Evolutionary conservation across 805 yeast species (phyloP).

Genomic region (Candida boleticola): DNA sequence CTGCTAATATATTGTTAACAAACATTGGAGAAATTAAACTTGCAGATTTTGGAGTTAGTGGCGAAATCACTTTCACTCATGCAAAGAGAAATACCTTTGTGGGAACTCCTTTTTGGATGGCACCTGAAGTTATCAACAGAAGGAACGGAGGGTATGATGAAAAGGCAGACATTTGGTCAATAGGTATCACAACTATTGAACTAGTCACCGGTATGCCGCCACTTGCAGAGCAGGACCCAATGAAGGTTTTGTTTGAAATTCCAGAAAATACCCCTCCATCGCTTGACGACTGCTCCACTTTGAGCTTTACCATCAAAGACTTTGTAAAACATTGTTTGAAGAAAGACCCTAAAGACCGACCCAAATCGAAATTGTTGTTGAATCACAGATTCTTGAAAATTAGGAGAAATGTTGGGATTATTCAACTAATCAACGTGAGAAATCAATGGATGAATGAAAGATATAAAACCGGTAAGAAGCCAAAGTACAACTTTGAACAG

Average conservation of each 20-base stretch:
- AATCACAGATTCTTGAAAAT: slow-evolving; percentile 50
- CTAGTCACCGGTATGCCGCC: slow-evolving; percentile 84
- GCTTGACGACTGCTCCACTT: slow-evolving; percentile 40
- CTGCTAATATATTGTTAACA: slow-evolving; percentile 82
- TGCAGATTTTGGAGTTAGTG: slow-evolving; percentile 93
- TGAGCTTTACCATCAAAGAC: slow-evolving; percentile 47
- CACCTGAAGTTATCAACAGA: slow-evolving; percentile 84
- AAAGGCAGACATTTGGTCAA: slow-evolving; percentile 93
- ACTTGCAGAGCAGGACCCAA: slow-evolving; percentile 65
- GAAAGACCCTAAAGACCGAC: slow-evolving; percentile 65
- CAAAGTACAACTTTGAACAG: slow-evolving; percentile 6
- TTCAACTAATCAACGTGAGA: slow-evolving; percentile 41
- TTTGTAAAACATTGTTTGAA: slow-evolving; percentile 66
- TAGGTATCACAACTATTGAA: slow-evolving; percentile 91
- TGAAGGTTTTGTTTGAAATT: slow-evolving; percentile 70
- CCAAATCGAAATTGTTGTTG: slow-evolving; percentile 56
- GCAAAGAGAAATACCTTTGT: slow-evolving; percentile 72
- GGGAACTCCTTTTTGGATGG: slow-evolving; percentile 99
- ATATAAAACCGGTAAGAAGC: slow-evolving; percentile 6
- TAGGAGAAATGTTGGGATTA: slow-evolving; percentile 22
- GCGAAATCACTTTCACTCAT: slow-evolving; percentile 61
- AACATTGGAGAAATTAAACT: slow-evolving; percentile 68
- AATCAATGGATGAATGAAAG: slow-evolving; percentile 26
- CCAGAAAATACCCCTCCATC: slow-evolving; percentile 66
- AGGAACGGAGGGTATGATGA: slow-evolving; percentile 64